These are phyloP conservation scores for Pyrus hybrid DNA, from an alignment of 331 rosid species.

Conservation along the genomic window DNA sequence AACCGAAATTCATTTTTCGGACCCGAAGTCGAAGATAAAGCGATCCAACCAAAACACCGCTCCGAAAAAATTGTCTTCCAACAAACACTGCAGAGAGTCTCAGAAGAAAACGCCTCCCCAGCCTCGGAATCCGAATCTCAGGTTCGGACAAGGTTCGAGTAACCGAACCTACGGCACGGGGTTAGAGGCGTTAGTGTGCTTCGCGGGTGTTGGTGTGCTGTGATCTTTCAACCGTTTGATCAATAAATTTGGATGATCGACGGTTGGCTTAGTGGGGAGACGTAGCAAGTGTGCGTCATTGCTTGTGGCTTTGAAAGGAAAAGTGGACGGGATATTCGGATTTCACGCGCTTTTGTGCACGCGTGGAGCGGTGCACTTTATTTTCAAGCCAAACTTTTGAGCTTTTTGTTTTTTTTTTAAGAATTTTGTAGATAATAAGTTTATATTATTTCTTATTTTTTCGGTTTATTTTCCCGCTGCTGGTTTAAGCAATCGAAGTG, in stretches of 20 bases:
- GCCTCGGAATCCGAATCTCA: constrained; percentile 10
- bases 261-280: not conserved
- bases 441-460: not conserved
- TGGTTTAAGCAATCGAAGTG: constrained; percentile 2
- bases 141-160: not conserved
- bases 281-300: not conserved
- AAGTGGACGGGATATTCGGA: constrained; percentile 18
- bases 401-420: not conserved
- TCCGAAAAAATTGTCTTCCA: constrained; percentile 5
- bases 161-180: not conserved
- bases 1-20: constrained; percentile 21
- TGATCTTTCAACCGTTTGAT: not conserved
- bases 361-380: constrained; percentile 13
- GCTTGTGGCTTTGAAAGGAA: constrained; percentile 1
- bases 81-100: constrained; percentile 6
- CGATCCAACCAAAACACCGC: constrained; percentile 26
- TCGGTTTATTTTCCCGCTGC: constrained; percentile 19
- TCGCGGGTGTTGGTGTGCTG: not conserved
- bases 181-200: not conserved
- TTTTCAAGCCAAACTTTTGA: not conserved
- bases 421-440: not conserved
- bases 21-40: constrained; percentile 46
- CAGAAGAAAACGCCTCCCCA: constrained; percentile 20
- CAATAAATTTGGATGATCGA: not conserved
- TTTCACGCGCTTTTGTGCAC: constrained; percentile 23